These are phyloP conservation scores for Panicum hallii DNA, from an alignment of 202 grass and related monocot genomes.

Conservation along the genomic window DNA sequence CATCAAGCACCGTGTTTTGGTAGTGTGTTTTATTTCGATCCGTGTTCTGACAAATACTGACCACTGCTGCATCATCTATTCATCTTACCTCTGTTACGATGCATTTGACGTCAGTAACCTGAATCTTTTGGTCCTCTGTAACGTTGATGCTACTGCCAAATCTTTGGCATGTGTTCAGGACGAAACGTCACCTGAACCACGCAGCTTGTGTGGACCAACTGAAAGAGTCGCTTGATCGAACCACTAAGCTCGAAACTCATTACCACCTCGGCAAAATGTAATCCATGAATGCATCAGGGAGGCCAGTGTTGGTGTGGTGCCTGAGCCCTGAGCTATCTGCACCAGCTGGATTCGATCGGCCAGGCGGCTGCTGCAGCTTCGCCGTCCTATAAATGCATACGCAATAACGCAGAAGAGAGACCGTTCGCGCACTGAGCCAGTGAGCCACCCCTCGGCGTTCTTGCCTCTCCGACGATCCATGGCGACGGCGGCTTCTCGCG, in stretches of 20 bases:
- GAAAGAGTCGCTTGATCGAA: not conserved
- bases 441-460: not conserved
- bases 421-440: too few relatives aligned
- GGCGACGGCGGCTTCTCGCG: not conserved
- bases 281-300: not conserved
- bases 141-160: not conserved
- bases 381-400: not conserved
- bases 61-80: not conserved
- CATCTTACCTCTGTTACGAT: not conserved
- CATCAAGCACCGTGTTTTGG: not conserved
- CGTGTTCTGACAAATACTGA: not conserved
- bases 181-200: constrained; percentile 14
- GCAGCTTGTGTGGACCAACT: constrained; percentile 2
- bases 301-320: not conserved
- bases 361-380: not conserved
- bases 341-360: not conserved
- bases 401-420: too few relatives aligned
- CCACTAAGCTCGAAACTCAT: not conserved
- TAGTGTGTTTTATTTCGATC: not conserved
- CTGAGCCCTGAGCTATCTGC: not conserved
- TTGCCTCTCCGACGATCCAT: not conserved
- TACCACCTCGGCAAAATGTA: not conserved
- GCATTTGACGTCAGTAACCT: not conserved
- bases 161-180: not conserved
- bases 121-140: not conserved